Evolutionary conservation across 2,329 filamentous ascomycete species (phyloP), one percentile per base, ranked within the genome.

Genomic region (Penicillium freii): DNA sequence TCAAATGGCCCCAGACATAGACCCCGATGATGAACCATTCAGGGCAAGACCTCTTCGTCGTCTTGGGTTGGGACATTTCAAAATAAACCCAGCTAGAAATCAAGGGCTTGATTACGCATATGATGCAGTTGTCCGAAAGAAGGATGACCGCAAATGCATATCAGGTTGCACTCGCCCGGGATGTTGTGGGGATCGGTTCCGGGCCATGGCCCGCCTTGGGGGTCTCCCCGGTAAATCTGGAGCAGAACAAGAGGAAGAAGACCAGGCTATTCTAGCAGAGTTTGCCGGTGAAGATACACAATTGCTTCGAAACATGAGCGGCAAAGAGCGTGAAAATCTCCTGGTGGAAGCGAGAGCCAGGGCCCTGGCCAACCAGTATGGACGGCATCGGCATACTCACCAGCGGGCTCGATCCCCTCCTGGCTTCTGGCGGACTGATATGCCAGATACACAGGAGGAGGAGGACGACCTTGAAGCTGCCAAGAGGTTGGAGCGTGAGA

Each of bases 341-440:
- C 83, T 96, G 72, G 66, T 91, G n/a, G 84, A 92, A 68, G 92
- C 92, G 13, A 88, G 87, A 69, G 87, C 86, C 0, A 84, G 85
- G 69, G 80, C 87, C 48, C 78, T 95, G 61, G 89, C 92, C 1
- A 87, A 92, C 68, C 82, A 84, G 60, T 86, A 85, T 71, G 92
- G 92, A 6, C 91, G 82, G 70, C 92, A 97, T 74, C 83, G 89
- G 55, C 84, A 93, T 65, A 82, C 86, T 29, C 92, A 88, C 73
- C 84, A 87, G 58, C 83, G 91, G 50, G 82, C 84, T 61, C 80
- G 78, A 44, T 91, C 89, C 10, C 92, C 94, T 13, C 91, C 91
- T 1, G 92, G 92, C 0, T 97, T 91, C 71, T 99, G 94, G 94
- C 82, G 90, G 53, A 83, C 88, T 1, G 93, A 96, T 65, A 96